These are phyloP conservation scores for Musa balbisiana DNA, from an alignment of 202 grass and related monocot species.

Conservation along the genomic window DNA sequence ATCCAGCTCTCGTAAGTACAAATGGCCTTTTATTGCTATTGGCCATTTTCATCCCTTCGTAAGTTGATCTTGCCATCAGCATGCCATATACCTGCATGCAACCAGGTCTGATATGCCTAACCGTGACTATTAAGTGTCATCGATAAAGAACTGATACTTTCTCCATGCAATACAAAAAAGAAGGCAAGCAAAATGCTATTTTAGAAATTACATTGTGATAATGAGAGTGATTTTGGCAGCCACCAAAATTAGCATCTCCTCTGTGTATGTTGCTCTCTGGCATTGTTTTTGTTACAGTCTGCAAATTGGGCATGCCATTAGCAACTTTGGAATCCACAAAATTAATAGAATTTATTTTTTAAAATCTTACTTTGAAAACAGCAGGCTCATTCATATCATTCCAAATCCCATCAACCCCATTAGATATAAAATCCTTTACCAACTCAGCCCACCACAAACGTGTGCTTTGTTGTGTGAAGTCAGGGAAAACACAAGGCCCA, in stretches of 20 bases:
- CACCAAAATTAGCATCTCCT: slow-evolving; percentile 71
- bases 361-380: slow-evolving; percentile 61
- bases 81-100: slow-evolving; percentile 75
- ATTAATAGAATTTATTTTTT: slow-evolving; percentile 2
- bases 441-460: slow-evolving; percentile 81
- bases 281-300: slow-evolving; percentile 96
- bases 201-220: slow-evolving; percentile 72
- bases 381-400: slow-evolving; percentile 98
- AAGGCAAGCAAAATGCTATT: background rate
- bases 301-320: slow-evolving; percentile 27
- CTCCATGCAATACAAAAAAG: background rate
- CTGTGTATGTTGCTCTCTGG: slow-evolving; percentile 79
- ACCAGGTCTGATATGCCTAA: background rate
- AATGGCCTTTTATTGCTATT: slow-evolving; percentile 62
- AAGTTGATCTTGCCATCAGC: slow-evolving; percentile 93
- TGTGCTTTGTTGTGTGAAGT: slow-evolving; percentile 68
- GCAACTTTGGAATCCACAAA: background rate
- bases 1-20: slow-evolving; percentile 95
- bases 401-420: slow-evolving; percentile 96
- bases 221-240: slow-evolving; percentile 72
- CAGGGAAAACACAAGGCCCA: slow-evolving; percentile 94
- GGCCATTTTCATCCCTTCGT: slow-evolving; percentile 76
- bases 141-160: background rate
- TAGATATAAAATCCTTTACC: slow-evolving; percentile 67
- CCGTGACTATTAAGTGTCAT: background rate